Conservation (phyloP, 257 asterid genomes). For the Oldenlandia corymbosa region DNA sequence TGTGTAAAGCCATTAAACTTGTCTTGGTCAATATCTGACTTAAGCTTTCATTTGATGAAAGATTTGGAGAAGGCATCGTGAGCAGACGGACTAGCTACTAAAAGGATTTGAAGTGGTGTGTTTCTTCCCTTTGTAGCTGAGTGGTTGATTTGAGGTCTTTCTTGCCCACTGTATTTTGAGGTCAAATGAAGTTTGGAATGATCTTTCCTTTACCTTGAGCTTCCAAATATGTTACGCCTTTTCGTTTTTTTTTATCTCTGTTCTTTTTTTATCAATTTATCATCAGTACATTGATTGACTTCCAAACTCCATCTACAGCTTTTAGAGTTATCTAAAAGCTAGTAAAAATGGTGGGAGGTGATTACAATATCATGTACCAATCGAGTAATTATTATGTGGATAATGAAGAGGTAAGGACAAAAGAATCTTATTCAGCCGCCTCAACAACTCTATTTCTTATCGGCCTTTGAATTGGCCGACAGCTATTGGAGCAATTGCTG, state of each 20-base stretch:
- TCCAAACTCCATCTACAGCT: constrained; percentile 20
- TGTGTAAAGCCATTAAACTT: background rate
- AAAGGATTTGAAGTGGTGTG: constrained; percentile 19
- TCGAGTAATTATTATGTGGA: background rate
- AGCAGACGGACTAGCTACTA: constrained; percentile 24
- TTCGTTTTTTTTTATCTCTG: constrained; percentile 18
- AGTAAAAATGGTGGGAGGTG: constrained; percentile 5
- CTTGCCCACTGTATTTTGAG: constrained; percentile 27
- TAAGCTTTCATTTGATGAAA: constrained; percentile 25
- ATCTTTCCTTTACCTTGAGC: constrained; percentile 26
- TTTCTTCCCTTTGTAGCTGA: constrained; percentile 18
- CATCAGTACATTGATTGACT: constrained; percentile 17
- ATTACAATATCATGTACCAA: background rate
- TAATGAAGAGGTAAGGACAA: background rate
- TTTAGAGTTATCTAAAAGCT: background rate
- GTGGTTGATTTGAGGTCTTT: constrained; percentile 27
- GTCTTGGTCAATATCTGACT: constrained; percentile 4
- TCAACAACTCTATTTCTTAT: too few species aligned
- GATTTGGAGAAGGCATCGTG: constrained; percentile 52
- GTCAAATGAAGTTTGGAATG: constrained; percentile 30
- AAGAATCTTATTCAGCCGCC: background rate
- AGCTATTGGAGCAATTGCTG: too few species aligned
- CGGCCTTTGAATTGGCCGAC: too few species aligned
- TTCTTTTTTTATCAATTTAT: too few species aligned
- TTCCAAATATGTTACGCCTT: constrained; percentile 18